phyloP scores from a whole-genome alignment of 805 yeast species.

The Candida sakaeoensis region DNA sequence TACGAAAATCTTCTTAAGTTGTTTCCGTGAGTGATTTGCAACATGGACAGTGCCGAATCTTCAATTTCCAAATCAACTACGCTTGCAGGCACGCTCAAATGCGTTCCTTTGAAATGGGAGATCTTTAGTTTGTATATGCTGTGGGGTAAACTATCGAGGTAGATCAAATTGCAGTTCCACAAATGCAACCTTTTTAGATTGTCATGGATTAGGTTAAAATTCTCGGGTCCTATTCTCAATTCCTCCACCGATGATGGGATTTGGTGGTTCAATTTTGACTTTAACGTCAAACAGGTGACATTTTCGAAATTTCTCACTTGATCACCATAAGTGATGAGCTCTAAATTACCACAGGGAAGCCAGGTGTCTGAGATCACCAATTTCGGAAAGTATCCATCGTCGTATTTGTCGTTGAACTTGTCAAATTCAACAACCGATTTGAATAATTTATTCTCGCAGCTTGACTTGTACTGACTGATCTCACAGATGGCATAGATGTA shows the following conservation, averaged over 20 bases:
- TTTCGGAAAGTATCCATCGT: not conserved
- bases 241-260: not conserved
- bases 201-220: not conserved
- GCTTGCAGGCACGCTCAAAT: not conserved
- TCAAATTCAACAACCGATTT: not conserved
- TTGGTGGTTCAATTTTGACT: not conserved
- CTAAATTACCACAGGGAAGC: not conserved
- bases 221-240: not conserved
- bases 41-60: not conserved
- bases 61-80: not conserved
- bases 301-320: not conserved
- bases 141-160: not conserved
- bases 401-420: not conserved
- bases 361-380: not conserved
- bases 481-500: not conserved
- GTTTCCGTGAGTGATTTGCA: not conserved
- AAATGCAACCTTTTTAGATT: not conserved
- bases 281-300: not conserved
- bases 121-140: not conserved
- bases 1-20: conserved; percentile 1
- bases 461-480: not conserved
- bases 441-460: not conserved
- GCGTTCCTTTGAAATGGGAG: not conserved
- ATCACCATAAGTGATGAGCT: not conserved
- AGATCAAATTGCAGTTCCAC: not conserved